Evolutionary conservation across 345 rosid species (phyloP).

Genomic region (Bruguiera parviflora): DNA sequence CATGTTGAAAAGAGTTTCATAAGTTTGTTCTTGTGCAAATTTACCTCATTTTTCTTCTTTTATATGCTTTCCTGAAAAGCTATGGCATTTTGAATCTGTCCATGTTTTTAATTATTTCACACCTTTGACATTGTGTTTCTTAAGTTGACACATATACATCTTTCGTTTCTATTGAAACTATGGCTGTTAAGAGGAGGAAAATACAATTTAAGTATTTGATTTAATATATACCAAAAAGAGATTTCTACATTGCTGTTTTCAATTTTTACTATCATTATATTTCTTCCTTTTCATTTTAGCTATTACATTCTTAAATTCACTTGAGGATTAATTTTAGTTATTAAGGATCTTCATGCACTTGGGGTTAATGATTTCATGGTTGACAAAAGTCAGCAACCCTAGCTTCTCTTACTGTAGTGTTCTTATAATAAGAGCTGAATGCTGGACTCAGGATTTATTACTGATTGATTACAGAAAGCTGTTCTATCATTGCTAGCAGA

Average conservation of each 20-base stretch:
- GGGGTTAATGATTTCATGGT: neutral
- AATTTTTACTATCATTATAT: neutral
- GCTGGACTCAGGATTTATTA: conserved; percentile 11
- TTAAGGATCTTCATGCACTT: neutral
- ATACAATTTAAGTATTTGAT: too few relatives aligned
- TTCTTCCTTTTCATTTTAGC: neutral
- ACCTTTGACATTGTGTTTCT: neutral
- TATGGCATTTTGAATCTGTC: neutral
- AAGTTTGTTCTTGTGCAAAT: neutral
- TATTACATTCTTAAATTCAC: neutral
- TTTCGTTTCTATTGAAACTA: too few relatives aligned
- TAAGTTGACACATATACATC: too few relatives aligned
- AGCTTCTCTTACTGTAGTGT: neutral
- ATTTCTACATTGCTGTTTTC: neutral
- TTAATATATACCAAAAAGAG: neutral
- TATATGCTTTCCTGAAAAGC: neutral
- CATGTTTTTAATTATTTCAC: neutral
- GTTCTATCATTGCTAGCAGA: conserved; percentile 31
- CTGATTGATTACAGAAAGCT: conserved; percentile 32
- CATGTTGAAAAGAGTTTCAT: neutral
- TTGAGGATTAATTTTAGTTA: neutral
- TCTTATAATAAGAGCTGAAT: conserved; percentile 1
- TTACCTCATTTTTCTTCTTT: neutral
- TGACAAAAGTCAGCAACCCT: neutral
- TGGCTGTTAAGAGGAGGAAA: too few relatives aligned